A percentile compares a stretch with the other conserved stretches of the same genome.
Evolutionary conservation across 805 yeast genomes (phyloP).

Genomic region (Candida chilensis): DNA sequence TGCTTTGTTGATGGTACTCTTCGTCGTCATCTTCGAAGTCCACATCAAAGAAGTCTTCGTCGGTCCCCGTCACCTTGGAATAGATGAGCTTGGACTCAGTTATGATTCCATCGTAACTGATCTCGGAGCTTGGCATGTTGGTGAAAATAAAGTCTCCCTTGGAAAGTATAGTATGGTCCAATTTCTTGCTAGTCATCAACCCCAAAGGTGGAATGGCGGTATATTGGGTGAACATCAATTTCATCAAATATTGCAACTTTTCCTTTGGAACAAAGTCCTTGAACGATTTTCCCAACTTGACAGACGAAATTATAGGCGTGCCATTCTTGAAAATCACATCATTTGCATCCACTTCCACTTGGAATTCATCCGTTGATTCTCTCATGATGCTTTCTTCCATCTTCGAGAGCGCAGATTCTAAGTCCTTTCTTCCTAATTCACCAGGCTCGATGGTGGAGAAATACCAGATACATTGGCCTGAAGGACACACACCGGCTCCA

Average conservation of each 20-base stretch:
- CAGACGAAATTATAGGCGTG: constrained; percentile 65
- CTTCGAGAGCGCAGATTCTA: constrained; percentile 71
- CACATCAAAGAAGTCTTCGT: constrained; percentile 92
- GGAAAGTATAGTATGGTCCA: constrained; percentile 26
- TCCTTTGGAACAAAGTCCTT: constrained; percentile 80
- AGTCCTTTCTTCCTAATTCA: constrained; percentile 61
- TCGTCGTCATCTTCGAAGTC: constrained; percentile 95
- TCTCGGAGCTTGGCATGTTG: constrained; percentile 73
- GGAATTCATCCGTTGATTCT: constrained; percentile 56
- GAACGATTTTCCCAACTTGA: constrained; percentile 78
- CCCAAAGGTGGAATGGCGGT: constrained; percentile 50
- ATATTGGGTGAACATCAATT: constrained; percentile 51
- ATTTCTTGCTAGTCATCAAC: constrained; percentile 32
- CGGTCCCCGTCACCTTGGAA: constrained; percentile 78
- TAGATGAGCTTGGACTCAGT: constrained; percentile 73
- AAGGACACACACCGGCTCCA: constrained; percentile 80
- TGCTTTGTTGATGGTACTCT: constrained; percentile 14
- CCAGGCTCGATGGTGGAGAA: constrained; percentile 69
- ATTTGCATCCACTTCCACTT: constrained; percentile 42
- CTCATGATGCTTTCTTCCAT: constrained; percentile 75
- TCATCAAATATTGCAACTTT: constrained; percentile 51
- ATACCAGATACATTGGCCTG: constrained; percentile 88
- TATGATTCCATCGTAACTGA: constrained; percentile 86
- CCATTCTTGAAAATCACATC: constrained; percentile 36
- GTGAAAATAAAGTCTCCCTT: constrained; percentile 23